These are phyloP conservation scores for Tolypocladium tropicale DNA, from an alignment of 2,329 filamentous ascomycete species.

Conservation along the genomic window DNA sequence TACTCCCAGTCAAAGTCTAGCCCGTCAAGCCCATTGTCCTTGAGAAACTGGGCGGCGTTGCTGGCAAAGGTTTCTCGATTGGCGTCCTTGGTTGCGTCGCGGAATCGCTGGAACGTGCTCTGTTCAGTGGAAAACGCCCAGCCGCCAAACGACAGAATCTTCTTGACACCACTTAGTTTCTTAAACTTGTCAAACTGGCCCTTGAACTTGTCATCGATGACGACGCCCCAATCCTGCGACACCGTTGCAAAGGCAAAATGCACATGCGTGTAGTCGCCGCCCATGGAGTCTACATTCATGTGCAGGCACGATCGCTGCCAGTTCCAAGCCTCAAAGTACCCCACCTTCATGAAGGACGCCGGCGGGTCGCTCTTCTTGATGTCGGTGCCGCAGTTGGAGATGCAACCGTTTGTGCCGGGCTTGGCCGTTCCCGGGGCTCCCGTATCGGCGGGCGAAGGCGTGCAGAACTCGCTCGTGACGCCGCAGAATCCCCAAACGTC, in stretches of 20 bases:
- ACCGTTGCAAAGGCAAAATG: slow-evolving; percentile 22
- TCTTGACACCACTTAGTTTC: slow-evolving; percentile 16
- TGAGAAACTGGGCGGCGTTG: slow-evolving; percentile 27
- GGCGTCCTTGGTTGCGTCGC: slow-evolving; percentile 15
- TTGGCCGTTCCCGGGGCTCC: not conserved
- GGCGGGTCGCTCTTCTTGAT: not conserved
- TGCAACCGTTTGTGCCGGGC: not conserved
- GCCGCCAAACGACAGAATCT: slow-evolving; percentile 24
- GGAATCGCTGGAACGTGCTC: slow-evolving; percentile 13
- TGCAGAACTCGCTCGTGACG: not conserved
- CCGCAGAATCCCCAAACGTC: not conserved
- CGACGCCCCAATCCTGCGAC: slow-evolving; percentile 8
- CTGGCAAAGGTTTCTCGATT: slow-evolving; percentile 27
- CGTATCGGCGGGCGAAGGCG: not conserved
- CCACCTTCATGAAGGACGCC: not conserved
- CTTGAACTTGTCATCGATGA: slow-evolving; percentile 9
- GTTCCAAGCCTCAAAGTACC: not conserved
- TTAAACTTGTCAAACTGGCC: slow-evolving; percentile 20
- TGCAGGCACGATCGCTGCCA: not conserved
- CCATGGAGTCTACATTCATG: no score
- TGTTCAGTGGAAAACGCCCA: slow-evolving; percentile 21
- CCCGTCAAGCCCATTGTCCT: slow-evolving; percentile 28
- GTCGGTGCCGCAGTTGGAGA: not conserved
- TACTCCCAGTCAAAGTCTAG: slow-evolving; percentile 40
- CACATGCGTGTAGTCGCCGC: slow-evolving; percentile 17